Evolutionary conservation across 1,284 basidiomycete species (phyloP).

Genomic region (Pterulicium gracile): DNA sequence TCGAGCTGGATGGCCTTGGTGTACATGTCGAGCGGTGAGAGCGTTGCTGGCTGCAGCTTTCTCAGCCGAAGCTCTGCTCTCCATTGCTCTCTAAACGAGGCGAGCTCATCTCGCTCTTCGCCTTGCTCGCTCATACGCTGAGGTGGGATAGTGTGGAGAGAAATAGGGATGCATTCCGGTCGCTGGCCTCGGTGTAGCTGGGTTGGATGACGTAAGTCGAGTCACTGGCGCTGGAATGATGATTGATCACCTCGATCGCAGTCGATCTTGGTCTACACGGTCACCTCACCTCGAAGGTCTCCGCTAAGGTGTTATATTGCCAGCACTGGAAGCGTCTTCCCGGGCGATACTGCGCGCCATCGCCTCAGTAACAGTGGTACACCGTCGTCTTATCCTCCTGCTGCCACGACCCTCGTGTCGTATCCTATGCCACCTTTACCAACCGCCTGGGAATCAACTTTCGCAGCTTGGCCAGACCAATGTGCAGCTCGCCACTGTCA

Average conservation of each 20-base stretch:
- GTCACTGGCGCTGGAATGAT: too few relatives aligned
- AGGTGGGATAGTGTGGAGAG: neutral
- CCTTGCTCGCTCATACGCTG: neutral
- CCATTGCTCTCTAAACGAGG: conserved; percentile 1
- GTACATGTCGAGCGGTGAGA: neutral
- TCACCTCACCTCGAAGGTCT: too few relatives aligned
- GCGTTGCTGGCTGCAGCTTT: neutral
- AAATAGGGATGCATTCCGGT: neutral
- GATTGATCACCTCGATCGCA: too few relatives aligned
- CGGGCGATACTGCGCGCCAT: conserved; percentile 60
- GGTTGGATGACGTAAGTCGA: too few relatives aligned
- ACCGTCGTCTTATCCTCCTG: conserved; percentile 52
- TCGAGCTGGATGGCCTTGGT: neutral
- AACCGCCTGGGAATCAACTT: conserved; percentile 4
- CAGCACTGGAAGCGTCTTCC: conserved; percentile 67
- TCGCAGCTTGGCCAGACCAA: conserved; percentile 16
- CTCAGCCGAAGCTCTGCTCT: neutral
- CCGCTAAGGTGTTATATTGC: too few relatives aligned
- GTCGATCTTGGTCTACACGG: too few relatives aligned
- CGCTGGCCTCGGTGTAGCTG: neutral
- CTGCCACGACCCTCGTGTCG: conserved; percentile 19
- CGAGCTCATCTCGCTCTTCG: neutral
- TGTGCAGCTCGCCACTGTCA: conserved; percentile 54
- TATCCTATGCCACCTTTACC: conserved; percentile 9
- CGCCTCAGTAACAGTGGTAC: conserved; percentile 50